Percentiles rank a stretch among this genome's conserved stretches.
phyloP scores from a whole-genome alignment of 768 basidiomycete species.

The Mycena chlorophos region DNA sequence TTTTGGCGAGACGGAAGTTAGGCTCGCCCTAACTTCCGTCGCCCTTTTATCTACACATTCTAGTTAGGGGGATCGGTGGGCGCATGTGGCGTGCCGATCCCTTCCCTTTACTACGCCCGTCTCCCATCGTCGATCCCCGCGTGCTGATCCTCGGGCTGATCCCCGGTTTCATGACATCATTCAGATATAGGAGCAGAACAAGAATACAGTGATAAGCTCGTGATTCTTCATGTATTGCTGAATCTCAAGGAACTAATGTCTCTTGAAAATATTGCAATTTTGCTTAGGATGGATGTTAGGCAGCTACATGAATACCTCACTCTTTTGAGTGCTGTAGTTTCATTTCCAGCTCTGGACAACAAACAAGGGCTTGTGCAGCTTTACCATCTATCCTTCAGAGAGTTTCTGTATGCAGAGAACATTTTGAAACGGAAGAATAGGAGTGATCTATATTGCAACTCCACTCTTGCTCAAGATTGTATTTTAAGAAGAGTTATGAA shows the following conservation, averaged over 20 bases:
- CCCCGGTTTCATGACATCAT: too few relatives aligned
- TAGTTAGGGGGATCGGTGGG: too few relatives aligned
- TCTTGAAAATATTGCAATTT: not conserved
- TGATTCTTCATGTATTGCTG: constrained; percentile 1
- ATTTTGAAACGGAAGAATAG: not conserved
- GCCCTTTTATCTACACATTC: too few relatives aligned
- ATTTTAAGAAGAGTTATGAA: not conserved
- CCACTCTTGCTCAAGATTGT: not conserved
- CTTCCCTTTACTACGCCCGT: too few relatives aligned
- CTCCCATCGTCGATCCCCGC: too few relatives aligned
- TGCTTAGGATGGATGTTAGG: not conserved
- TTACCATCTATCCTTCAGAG: not conserved
- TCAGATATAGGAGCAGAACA: not conserved
- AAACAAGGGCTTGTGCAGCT: not conserved
- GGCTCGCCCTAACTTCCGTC: too few relatives aligned
- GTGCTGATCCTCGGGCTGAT: too few relatives aligned
- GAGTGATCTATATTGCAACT: not conserved
- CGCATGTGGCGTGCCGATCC: too few relatives aligned
- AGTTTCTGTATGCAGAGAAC: not conserved
- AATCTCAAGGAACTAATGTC: constrained; percentile 5
- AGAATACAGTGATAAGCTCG: not conserved
- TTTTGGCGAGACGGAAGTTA: too few relatives aligned
- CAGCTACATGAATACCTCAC: not conserved
- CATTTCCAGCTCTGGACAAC: not conserved
- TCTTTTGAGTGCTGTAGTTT: not conserved